Evolutionary conservation across 371 early-diverging fungal genomes (phyloP).

Genomic region (Lichtheimia hyalospora): DNA sequence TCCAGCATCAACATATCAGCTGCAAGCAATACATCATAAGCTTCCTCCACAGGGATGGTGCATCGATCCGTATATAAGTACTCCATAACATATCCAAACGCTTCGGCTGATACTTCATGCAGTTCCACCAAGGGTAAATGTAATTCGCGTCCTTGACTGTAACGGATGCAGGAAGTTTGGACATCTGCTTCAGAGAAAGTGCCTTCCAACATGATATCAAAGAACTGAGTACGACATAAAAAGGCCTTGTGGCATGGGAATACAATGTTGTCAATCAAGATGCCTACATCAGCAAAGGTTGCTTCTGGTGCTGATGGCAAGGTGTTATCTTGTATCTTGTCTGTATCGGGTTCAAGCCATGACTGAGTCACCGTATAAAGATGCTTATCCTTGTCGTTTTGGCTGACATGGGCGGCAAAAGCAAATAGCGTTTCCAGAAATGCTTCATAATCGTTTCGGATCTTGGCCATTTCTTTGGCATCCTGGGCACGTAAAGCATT

Average conservation of each 20-base stretch:
- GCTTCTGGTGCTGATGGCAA: neutral
- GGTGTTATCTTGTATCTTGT: too few relatives aligned
- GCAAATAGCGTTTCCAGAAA: slow-evolving; percentile 21
- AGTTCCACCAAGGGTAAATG: slow-evolving; percentile 24
- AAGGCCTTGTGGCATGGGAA: slow-evolving; percentile 36
- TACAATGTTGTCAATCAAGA: slow-evolving; percentile 24
- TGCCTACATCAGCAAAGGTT: slow-evolving; percentile 33
- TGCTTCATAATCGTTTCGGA: slow-evolving; percentile 31
- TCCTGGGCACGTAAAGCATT: slow-evolving; percentile 21
- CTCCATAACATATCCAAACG: slow-evolving; percentile 30
- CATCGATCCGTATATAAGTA: slow-evolving; percentile 43
- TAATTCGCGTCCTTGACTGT: slow-evolving; percentile 4
- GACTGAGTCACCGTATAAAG: too few relatives aligned
- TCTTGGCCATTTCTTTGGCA: slow-evolving; percentile 23
- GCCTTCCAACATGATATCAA: slow-evolving; percentile 31
- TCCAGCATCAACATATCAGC: slow-evolving; percentile 35
- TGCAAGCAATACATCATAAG: slow-evolving; percentile 32
- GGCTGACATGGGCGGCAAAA: slow-evolving; percentile 4
- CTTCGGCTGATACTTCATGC: slow-evolving; percentile 20
- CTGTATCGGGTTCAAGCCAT: too few relatives aligned
- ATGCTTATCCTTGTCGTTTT: neutral
- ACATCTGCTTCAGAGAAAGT: slow-evolving; percentile 27
- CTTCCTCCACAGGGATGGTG: slow-evolving; percentile 25
- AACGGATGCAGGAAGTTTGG: slow-evolving; percentile 4
- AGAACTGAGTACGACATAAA: slow-evolving; percentile 35